phyloP scores from a whole-genome alignment of 2,329 filamentous ascomycete genomes.

The Neofusicoccum laricinum region DNA sequence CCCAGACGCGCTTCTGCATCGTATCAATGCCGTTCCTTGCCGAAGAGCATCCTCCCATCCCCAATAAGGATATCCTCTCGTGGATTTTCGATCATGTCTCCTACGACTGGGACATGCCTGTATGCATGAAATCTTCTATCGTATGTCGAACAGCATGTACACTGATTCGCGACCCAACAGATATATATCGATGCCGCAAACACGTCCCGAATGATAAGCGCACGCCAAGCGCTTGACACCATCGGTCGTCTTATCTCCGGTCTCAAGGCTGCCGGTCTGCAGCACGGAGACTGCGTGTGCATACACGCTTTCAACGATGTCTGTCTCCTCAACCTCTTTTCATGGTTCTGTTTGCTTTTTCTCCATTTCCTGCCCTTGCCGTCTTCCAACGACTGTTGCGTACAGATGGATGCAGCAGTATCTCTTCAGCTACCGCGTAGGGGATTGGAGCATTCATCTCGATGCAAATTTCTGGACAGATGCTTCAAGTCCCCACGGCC shows the following conservation, averaged over 20 bases:
- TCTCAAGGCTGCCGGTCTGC: constrained; percentile 47
- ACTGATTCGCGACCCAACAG: too few relatives aligned
- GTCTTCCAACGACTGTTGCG: too few relatives aligned
- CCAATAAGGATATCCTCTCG: constrained; percentile 52
- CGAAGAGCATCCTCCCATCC: constrained; percentile 31
- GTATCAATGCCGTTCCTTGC: not conserved
- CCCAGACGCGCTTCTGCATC: too few relatives aligned
- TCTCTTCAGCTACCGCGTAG: too few relatives aligned
- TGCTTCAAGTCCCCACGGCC: too few relatives aligned
- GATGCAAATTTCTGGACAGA: too few relatives aligned
- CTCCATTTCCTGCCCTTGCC: constrained; percentile 21
- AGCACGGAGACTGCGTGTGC: constrained; percentile 52
- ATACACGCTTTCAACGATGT: constrained; percentile 59
- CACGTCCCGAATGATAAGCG: constrained; percentile 46
- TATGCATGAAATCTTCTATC: too few relatives aligned
- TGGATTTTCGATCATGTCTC: constrained; percentile 44
- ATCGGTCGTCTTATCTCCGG: constrained; percentile 48
- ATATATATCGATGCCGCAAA: constrained; percentile 22
- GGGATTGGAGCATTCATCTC: too few relatives aligned
- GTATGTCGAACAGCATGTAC: too few relatives aligned
- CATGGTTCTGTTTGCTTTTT: not conserved
- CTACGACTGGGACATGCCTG: too few relatives aligned
- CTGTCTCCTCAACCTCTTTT: not conserved
- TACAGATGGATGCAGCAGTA: too few relatives aligned
- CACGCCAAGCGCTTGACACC: constrained; percentile 42